Evolutionary conservation across 352 stramenopile genomes (phyloP), one percentile per base, ranked within the genome.

Genomic region (Phytophthora fragariae): DNA sequence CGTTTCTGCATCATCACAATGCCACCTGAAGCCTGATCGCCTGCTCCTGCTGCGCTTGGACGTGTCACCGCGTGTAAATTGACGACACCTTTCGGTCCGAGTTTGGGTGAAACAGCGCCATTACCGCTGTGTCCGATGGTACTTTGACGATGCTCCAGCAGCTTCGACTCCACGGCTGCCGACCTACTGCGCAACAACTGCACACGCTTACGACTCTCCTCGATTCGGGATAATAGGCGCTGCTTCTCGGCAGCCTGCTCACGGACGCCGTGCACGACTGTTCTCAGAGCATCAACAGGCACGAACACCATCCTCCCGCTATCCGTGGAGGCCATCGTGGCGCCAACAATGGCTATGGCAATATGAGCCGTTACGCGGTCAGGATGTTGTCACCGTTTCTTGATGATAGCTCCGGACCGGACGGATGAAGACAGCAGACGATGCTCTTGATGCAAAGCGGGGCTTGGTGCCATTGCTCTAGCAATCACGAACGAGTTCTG

Each of bases 91-190:
- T 62, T 70, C 12, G 9, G 10, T 27, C 21, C 62, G 17, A 56
- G 29, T 12, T 66, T 70, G 29, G 37, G 27, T 11, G 57, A 54
- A 5, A 57, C 41, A 46, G 29, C 14, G 8, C 31, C 44, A 56
- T 35, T 46, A 33, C 37, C 39, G 21, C 37, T 50, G 44, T 65
- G 66, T 4, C 52, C 63, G 19, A 75, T 54, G 39, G 80, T 67
- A 29, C 80, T 88, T 54, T 85, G 73, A 1, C 76, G 75, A 60
- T 91, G 82, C 27, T 85, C 79, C 19, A 70, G 70, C 50, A 89
- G 80, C 58, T 72, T 79, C 21, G 80, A 73, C 65, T 91, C 82
- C n/a, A 89, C 58, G 0, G 83, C 75, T 9, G 65, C 62, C 0
- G 76, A 84, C 57, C 79, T 79, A 56, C 73, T 76, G 50, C 73